A percentile compares a stretch with the other conserved stretches of the same genome.
phyloP scores from a whole-genome alignment of 192 early-diverging fungal species.

The Gryganskiella cystojenkinii region DNA sequence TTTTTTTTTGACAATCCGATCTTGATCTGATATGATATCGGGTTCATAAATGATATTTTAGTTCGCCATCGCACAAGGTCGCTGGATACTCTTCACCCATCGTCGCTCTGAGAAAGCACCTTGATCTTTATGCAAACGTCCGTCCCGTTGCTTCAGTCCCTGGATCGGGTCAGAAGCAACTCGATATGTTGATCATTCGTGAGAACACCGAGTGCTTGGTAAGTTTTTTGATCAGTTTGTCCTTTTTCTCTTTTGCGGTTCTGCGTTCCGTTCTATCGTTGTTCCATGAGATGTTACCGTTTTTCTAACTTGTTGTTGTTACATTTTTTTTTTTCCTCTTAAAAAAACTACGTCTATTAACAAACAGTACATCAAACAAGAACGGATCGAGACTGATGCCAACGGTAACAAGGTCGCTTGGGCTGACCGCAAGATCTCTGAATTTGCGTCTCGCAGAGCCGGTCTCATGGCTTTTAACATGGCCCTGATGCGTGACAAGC shows the following conservation, averaged over 20 bases:
- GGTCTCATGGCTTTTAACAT: constrained; percentile 94
- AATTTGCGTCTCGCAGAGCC: constrained; percentile 87
- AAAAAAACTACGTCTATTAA: neutral
- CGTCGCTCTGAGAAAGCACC: constrained; percentile 92
- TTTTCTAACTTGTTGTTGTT: too few species aligned
- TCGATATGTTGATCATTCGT: constrained; percentile 97
- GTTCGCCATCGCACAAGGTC: constrained; percentile 98
- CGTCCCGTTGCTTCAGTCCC: constrained; percentile 88
- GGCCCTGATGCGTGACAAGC: constrained; percentile 81
- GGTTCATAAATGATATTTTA: constrained; percentile 27
- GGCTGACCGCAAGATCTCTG: constrained; percentile 92
- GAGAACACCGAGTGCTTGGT: constrained; percentile 99
- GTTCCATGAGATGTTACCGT: too few species aligned
- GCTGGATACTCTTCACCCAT: constrained; percentile 98
- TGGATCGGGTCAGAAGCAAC: constrained; percentile 66
- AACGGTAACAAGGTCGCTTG: constrained; percentile 77
- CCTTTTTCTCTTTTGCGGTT: too few species aligned
- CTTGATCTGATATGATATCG: neutral
- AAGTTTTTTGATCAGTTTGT: constrained; percentile 18
- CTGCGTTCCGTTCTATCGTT: too few species aligned
- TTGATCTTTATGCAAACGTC: constrained; percentile 98
- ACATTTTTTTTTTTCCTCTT: too few species aligned
- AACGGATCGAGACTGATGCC: constrained; percentile 72
- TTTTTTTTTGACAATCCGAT: neutral
- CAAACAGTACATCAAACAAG: constrained; percentile 85